These are phyloP conservation scores for Paraurostyla sp. DNA, from an alignment of 73 alveolate genomes.

Conservation along the genomic window DNA sequence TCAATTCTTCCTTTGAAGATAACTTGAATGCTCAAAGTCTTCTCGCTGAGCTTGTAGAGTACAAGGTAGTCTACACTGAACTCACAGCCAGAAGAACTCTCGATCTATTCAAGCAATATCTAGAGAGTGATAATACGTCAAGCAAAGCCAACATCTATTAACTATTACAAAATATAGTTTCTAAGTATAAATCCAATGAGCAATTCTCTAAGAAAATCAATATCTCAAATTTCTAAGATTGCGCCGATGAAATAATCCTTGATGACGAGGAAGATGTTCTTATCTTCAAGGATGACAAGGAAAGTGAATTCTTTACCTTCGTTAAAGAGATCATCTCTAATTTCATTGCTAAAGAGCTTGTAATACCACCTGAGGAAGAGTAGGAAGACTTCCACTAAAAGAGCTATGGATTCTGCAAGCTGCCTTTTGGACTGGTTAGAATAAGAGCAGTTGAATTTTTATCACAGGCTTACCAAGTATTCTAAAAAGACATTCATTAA, in stretches of 20 bases:
- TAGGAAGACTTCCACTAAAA: neutral
- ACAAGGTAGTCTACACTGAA: constrained; percentile 32
- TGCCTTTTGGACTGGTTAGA: constrained; percentile 55
- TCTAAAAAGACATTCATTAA: constrained; percentile 14
- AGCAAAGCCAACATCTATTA: constrained; percentile 1
- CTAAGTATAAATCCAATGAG: neutral
- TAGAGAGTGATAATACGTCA: neutral
- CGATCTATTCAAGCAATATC: neutral
- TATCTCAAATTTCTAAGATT: constrained; percentile 3
- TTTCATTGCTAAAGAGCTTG: neutral
- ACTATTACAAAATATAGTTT: neutral
- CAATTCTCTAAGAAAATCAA: constrained; percentile 18
- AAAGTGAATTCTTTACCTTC: constrained; percentile 17
- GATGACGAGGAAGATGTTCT: constrained; percentile 51
- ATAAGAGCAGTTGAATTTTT: constrained; percentile 43
- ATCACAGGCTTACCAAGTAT: neutral
- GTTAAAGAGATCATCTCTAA: neutral
- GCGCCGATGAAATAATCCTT: constrained; percentile 47
- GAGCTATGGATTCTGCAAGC: constrained; percentile 8
- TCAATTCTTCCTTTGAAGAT: constrained; percentile 18
- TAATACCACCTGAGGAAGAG: constrained; percentile 18
- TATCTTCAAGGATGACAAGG: neutral
- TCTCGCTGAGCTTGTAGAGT: constrained; percentile 51
- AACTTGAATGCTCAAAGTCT: constrained; percentile 30
- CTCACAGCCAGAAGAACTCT: neutral